These are phyloP conservation scores for Ogataea siamensis DNA, from an alignment of 805 yeast genomes.

Conservation along the genomic window DNA sequence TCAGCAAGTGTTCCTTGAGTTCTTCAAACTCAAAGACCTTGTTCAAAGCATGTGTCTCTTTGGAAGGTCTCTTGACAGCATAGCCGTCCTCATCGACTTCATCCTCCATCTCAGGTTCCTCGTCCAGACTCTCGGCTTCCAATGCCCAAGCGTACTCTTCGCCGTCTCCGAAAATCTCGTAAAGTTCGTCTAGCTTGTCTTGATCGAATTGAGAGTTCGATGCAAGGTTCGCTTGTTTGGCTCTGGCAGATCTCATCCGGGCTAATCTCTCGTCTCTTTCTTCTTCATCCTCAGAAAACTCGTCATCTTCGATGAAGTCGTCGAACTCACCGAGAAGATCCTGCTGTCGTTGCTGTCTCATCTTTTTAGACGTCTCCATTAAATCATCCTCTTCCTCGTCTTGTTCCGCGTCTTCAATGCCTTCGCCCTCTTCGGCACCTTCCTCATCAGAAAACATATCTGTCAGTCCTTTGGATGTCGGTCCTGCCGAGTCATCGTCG, in stretches of 20 bases:
- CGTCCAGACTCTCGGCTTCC: slow-evolving; percentile 76
- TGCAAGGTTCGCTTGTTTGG: slow-evolving; percentile 29
- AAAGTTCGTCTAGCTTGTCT: slow-evolving; percentile 88
- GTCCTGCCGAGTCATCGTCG: slow-evolving; percentile 31
- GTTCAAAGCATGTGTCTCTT: slow-evolving; percentile 56
- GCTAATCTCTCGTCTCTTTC: slow-evolving; percentile 47
- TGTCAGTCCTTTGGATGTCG: slow-evolving; percentile 43
- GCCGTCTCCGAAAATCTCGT: slow-evolving; percentile 96
- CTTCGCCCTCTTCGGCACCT: slow-evolving; percentile 30
- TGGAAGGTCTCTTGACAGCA: slow-evolving; percentile 30
- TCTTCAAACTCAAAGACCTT: slow-evolving; percentile 96
- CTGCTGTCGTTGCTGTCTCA: slow-evolving; percentile 26
- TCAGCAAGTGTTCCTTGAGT: slow-evolving; percentile 83
- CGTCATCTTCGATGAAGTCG: slow-evolving; percentile 97
- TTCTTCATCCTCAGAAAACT: slow-evolving; percentile 86
- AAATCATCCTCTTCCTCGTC: slow-evolving; percentile 36
- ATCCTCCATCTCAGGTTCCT: slow-evolving; percentile 34
- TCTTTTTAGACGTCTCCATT: slow-evolving; percentile 29
- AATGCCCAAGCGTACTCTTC: slow-evolving; percentile 98
- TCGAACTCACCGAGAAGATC: slow-evolving; percentile 76
- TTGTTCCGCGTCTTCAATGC: slow-evolving; percentile 25
- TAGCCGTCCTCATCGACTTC: slow-evolving; percentile 40
- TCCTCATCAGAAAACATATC: slow-evolving; percentile 72
- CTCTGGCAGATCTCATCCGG: slow-evolving; percentile 35
- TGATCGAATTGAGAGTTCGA: slow-evolving; percentile 61